Evolutionary conservation across 1,139 yeast species (phyloP).

Genomic region (Geotrichum fermentans): DNA sequence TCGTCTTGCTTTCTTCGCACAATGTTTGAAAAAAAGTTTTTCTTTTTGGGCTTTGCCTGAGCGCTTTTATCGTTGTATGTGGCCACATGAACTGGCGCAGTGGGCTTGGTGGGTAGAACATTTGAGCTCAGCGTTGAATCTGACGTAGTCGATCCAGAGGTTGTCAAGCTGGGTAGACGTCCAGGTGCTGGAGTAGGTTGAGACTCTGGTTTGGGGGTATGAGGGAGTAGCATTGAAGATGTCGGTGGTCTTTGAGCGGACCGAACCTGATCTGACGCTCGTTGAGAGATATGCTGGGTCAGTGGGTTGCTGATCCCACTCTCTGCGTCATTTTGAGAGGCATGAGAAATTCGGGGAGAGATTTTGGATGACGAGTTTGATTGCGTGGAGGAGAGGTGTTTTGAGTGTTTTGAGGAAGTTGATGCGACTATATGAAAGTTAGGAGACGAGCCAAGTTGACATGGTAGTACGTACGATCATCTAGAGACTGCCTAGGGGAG

Average conservation of each 20-base stretch:
- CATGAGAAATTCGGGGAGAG: slow-evolving; percentile 1
- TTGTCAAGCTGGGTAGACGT: neutral
- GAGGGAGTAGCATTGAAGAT: neutral
- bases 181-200: too few relatives aligned
- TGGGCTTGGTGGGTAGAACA: neutral
- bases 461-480: neutral
- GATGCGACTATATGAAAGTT: neutral
- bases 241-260: neutral
- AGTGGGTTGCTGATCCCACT: slow-evolving; percentile 8
- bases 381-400: neutral
- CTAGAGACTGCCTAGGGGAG: neutral
- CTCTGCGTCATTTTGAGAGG: neutral
- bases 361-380: neutral
- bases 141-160: neutral
- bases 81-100: neutral
- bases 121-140: neutral
- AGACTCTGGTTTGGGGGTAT: neutral
- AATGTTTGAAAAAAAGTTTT: slow-evolving; percentile 8
- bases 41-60: neutral
- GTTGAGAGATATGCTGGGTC: slow-evolving; percentile 13
- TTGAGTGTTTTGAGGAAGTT: neutral
- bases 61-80: neutral
- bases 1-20: slow-evolving; percentile 13
- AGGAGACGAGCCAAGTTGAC: neutral
- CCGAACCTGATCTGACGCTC: neutral